Evolutionary conservation across 768 basidiomycete species (phyloP), one percentile per base, ranked within the genome.

Genomic region (Cytidiella melzeri): DNA sequence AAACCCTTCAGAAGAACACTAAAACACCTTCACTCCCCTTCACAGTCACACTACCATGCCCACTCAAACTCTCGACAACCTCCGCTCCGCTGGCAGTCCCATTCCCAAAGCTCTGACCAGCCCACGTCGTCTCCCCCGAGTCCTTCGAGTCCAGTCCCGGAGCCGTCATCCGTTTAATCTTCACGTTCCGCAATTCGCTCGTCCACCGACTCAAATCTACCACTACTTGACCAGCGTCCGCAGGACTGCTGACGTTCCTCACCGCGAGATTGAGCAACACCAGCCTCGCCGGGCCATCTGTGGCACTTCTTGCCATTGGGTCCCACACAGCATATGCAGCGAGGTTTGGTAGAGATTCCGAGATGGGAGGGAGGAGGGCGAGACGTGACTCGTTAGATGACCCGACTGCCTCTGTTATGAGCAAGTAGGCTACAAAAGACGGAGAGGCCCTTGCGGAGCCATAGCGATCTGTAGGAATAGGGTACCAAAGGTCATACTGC

Each of bases 401-500:
- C 18, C 64, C 64, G 30, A 68, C 59, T 1, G 64, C 55, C 47
- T 68, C 67, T 12, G 66, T 57, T 39, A 69, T 49, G 47, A 68
- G 57, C 9, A 68, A 64, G 42, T 64, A 62, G 4, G 65, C 62
- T 24, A 67, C 64, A 53, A 60, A 66, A 3, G 62, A 64, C 0
- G 64, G 64, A 15, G 61, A 57, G 0, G 65, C 61, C 25, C 57
- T 53, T 1, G 64, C 58, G 13, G 57, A 37, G 30, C 63, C 63
- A 43, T 58, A 64, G 15, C 62, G 60, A 10, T 55, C 58, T 0
- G 61, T 51, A 2, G 57, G 53, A 25, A 55, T 45, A 2, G 66
- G 64, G 56, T 64, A 66, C 61, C 65, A 66, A 15, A 64, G 57
- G 46, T 67, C 64, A 48, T 65, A 67, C 64, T 65, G 54, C n/a